Evolutionary conservation across 352 stramenopile species (phyloP).

Genomic region (Blastocystis sp.): DNA sequence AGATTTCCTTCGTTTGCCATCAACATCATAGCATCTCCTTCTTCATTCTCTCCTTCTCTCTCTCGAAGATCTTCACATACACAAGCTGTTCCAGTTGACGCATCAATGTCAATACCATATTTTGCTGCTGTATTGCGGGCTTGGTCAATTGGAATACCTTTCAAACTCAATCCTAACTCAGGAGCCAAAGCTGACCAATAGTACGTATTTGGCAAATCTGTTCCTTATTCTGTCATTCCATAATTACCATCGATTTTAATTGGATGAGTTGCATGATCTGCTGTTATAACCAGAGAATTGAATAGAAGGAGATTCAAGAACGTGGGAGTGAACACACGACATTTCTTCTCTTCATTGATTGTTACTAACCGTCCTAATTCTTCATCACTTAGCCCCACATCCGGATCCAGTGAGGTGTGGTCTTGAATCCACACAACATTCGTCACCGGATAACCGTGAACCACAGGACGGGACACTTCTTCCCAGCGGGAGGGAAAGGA

Average conservation of each 20-base stretch:
- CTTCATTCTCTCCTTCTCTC: neutral
- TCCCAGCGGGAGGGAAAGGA: neutral
- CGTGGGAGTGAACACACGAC: constrained; percentile 5
- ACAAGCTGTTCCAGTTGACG: neutral
- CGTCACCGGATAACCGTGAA: constrained; percentile 34
- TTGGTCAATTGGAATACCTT: constrained; percentile 49
- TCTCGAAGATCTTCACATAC: neutral
- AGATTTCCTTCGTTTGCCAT: constrained; percentile 11
- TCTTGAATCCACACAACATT: neutral
- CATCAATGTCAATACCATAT: neutral
- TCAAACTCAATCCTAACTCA: constrained; percentile 35
- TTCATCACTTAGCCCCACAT: neutral
- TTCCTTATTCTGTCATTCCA: neutral
- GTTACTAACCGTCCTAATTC: constrained; percentile 19
- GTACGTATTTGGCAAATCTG: neutral
- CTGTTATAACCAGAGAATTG: neutral
- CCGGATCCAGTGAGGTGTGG: neutral
- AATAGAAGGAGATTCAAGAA: constrained; percentile 46
- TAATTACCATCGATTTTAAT: neutral
- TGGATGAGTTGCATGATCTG: neutral
- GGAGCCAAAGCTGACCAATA: constrained; percentile 38
- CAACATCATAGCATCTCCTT: constrained; percentile 32
- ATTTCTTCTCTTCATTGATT: constrained; percentile 56
- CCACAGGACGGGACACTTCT: constrained; percentile 13
- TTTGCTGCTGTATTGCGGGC: neutral